Conservation (phyloP, 1,284 basidiomycete species). For the Ustilago shanxiensis region DNA sequence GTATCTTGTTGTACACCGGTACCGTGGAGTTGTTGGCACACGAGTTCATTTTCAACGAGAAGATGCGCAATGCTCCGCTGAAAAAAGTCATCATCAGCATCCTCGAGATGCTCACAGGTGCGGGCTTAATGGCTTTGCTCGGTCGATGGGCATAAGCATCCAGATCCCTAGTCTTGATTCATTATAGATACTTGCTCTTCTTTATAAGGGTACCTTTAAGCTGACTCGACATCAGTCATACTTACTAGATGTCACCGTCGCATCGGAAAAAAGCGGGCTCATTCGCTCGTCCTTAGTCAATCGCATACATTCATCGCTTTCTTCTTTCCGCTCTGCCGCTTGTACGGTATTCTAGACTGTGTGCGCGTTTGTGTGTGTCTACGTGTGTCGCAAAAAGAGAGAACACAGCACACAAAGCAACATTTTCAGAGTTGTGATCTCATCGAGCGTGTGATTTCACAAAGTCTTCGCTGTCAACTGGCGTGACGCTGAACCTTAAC, state of each 20-base stretch:
- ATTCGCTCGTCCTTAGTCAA: neutral
- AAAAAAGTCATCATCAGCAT: slow-evolving; percentile 65
- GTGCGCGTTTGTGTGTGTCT: neutral
- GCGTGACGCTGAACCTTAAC: neutral
- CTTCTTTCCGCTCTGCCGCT: neutral
- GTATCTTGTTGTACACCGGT: slow-evolving; percentile 70
- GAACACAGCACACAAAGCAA: no score
- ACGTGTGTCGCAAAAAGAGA: neutral
- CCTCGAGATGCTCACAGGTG: slow-evolving; percentile 69
- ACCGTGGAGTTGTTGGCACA: slow-evolving; percentile 67
- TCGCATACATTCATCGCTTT: neutral
- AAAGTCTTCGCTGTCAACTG: neutral
- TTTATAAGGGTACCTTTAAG: neutral
- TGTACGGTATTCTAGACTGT: neutral
- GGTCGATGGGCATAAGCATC: slow-evolving; percentile 67
- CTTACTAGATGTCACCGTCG: slow-evolving; percentile 14
- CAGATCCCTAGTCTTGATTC: neutral
- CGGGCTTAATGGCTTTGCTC: slow-evolving; percentile 72
- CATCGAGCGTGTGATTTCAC: neutral
- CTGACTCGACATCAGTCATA: neutral
- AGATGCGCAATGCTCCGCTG: slow-evolving; percentile 68
- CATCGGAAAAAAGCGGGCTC: slow-evolving; percentile 10
- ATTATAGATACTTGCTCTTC: neutral
- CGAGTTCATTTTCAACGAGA: slow-evolving; percentile 70
- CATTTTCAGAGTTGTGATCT: neutral